phyloP scores from a whole-genome alignment of 2,329 filamentous ascomycete genomes.

The Fusarium redolens region DNA sequence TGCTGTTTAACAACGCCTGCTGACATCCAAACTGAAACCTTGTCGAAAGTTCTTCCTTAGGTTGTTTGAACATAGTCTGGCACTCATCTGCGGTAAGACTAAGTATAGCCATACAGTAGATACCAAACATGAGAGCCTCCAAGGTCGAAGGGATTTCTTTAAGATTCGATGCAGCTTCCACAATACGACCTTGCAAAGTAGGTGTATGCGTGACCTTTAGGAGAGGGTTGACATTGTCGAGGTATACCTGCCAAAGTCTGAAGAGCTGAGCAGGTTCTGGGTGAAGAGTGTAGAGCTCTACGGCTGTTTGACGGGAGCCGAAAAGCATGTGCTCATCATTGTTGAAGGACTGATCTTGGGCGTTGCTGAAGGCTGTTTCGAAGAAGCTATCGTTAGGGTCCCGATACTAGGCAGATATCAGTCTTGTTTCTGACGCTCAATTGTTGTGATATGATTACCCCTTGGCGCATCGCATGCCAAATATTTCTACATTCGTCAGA shows the following conservation, averaged over 20 bases:
- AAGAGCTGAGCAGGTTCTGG: constrained; percentile 59
- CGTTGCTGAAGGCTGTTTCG: constrained; percentile 52
- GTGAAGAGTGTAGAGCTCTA: constrained; percentile 64
- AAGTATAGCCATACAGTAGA: constrained; percentile 58
- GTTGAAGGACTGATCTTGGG: constrained; percentile 57
- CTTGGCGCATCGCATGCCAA: constrained; percentile 20
- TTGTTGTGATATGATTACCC: background rate
- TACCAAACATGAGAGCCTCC: constrained; percentile 68
- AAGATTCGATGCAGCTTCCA: constrained; percentile 60
- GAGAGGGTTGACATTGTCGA: constrained; percentile 69
- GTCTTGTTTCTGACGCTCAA: accelerated
- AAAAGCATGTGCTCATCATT: constrained; percentile 64
- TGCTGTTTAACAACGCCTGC: constrained; percentile 63
- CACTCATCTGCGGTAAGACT: constrained; percentile 60
- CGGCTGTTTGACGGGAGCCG: constrained; percentile 53
- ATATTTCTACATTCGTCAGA: background rate
- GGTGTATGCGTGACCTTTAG: constrained; percentile 70
- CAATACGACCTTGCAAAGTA: constrained; percentile 62
- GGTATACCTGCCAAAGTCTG: constrained; percentile 66
- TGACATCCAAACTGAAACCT: constrained; percentile 62
- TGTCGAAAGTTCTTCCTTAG: constrained; percentile 54
- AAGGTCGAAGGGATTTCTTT: constrained; percentile 53
- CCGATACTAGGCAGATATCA: background rate
- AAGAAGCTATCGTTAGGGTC: background rate
- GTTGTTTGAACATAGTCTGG: constrained; percentile 51